Conservation (phyloP, 2,329 filamentous ascomycete species). For the Aureobasidium sp. region DNA sequence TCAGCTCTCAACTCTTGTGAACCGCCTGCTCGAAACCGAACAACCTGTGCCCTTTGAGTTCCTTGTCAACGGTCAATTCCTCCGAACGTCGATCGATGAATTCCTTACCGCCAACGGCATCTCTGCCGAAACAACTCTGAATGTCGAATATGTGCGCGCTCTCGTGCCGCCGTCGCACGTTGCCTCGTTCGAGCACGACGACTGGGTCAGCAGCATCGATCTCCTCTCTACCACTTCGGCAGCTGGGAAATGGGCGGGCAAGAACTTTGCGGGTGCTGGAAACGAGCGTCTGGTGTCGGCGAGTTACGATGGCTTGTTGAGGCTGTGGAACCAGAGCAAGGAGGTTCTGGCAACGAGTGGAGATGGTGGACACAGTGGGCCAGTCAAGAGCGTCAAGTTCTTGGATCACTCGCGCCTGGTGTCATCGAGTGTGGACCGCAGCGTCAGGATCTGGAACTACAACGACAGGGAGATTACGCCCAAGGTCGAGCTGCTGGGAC, state of each 20-base stretch:
- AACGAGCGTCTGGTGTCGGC: conserved; percentile 77
- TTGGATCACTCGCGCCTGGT: conserved; percentile 68
- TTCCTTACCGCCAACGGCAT: conserved; percentile 81
- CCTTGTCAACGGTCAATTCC: conserved; percentile 85
- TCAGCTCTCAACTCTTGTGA: conserved; percentile 54
- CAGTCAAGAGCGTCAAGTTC: conserved; percentile 77
- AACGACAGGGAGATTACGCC: conserved; percentile 61
- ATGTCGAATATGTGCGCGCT: conserved; percentile 87
- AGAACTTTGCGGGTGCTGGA: conserved; percentile 40
- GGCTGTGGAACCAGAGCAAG: conserved; percentile 86
- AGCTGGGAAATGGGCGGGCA: conserved; percentile 49
- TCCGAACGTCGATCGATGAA: conserved; percentile 81
- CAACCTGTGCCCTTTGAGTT: conserved; percentile 82
- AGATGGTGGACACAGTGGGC: conserved; percentile 64
- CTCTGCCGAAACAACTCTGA: conserved; percentile 77
- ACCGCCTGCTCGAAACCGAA: conserved; percentile 48
- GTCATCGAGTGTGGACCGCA: conserved; percentile 75
- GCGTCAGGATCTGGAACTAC: conserved; percentile 86
- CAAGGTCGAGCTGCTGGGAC: conserved; percentile 73
- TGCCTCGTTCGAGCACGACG: conserved; percentile 90
- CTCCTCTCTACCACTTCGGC: conserved; percentile 61
- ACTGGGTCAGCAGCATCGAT: conserved; percentile 88
- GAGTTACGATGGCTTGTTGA: conserved; percentile 80
- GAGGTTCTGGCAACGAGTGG: conserved; percentile 70
- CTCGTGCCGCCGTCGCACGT: conserved; percentile 82